Base-by-base conservation (phyloP, 2,329 filamentous ascomycete species). In the Verticillium albo-atrum region DNA sequence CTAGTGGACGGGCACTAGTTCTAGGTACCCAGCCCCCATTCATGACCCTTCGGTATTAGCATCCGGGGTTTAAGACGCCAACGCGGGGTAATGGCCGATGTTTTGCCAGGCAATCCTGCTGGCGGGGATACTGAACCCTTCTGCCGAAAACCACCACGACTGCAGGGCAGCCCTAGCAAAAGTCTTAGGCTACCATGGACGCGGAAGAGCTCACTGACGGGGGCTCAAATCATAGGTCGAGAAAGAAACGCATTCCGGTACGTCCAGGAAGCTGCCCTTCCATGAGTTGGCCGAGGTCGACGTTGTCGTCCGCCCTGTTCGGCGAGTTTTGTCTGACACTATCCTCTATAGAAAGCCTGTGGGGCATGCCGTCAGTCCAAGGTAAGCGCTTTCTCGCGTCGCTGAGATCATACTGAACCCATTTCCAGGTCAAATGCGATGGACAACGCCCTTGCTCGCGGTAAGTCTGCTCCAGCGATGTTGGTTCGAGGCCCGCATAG, bases 331-430 rank as follows among this genome's bases (percentile, higher is more conserved):
- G n/a, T n/a, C 34, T 32, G 15, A 23, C 32, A 17, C 2, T 17
- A 7, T 4, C 23, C 20, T 12, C 17, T 10, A 17, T 25, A 70
- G 68, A 68, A 66, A 56, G 67, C 68, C 14, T 70, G 68, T 34
- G 62, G 58, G 27, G 61, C 67, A 9, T 70, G 68, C 53, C 66
- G 68, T 3, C 61, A 60, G n/a, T 67, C 67, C 52, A 70, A 70
- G 61, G 68, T 67, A 57, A 25, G 57, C 35, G 20, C 20, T 14
- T 5, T 34, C 20, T 28, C 10, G 6, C 15, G 4, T 28, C 14
- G 5, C 26, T 14, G 12, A 17, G 7, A n/a, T 7, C 7, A 14
- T 28, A 15, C 35, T 37, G 28, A 37, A 10, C 28, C 5, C n/a
- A 27, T 6, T 20, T 9, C 32, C 1, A 69, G 67, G 65, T 64